A percentile compares a stretch with the other conserved stretches of the same genome.
phyloP scores from a whole-genome alignment of 2,329 filamentous ascomycete genomes.

The Alternaria sp. region DNA sequence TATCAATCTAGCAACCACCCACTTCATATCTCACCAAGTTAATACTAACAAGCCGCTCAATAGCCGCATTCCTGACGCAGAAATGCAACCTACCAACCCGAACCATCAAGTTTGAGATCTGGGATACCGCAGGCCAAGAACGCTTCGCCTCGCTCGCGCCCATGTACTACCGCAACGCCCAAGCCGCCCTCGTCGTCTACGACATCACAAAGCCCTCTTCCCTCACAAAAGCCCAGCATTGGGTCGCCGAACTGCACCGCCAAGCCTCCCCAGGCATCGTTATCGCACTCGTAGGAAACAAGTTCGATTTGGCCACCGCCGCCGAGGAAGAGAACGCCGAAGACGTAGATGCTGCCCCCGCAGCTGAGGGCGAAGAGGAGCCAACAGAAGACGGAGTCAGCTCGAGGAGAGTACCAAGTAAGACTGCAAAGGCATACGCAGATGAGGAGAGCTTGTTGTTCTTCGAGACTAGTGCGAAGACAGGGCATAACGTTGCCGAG shows the following conservation, averaged over 20 bases:
- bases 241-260: slow-evolving; percentile 95
- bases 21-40: too few species aligned
- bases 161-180: slow-evolving; percentile 99
- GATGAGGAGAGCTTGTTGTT: slow-evolving; percentile 94
- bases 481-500: slow-evolving; percentile 89
- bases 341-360: slow-evolving; percentile 57
- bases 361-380: slow-evolving; percentile 56
- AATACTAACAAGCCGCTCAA: slow-evolving; percentile 12
- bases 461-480: slow-evolving; percentile 98
- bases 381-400: slow-evolving; percentile 72
- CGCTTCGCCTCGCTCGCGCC: slow-evolving; percentile 95
- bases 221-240: slow-evolving; percentile 96
- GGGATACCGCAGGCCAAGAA: slow-evolving; percentile 98
- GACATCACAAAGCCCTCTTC: slow-evolving; percentile 97
- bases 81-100: slow-evolving; percentile 95
- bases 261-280: slow-evolving; percentile 97
- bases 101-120: slow-evolving; percentile 77
- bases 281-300: slow-evolving; percentile 94
- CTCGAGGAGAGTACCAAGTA: slow-evolving; percentile 87
- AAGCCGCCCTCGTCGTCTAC: slow-evolving; percentile 97
- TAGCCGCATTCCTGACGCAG: slow-evolving; percentile 96
- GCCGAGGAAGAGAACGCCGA: slow-evolving; percentile 55
- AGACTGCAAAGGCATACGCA: slow-evolving; percentile 90
- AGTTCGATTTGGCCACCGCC: slow-evolving; percentile 75
- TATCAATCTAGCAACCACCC: not conserved